phyloP scores from a whole-genome alignment of 2,329 filamentous ascomycete genomes.

The Zalaria sp. region DNA sequence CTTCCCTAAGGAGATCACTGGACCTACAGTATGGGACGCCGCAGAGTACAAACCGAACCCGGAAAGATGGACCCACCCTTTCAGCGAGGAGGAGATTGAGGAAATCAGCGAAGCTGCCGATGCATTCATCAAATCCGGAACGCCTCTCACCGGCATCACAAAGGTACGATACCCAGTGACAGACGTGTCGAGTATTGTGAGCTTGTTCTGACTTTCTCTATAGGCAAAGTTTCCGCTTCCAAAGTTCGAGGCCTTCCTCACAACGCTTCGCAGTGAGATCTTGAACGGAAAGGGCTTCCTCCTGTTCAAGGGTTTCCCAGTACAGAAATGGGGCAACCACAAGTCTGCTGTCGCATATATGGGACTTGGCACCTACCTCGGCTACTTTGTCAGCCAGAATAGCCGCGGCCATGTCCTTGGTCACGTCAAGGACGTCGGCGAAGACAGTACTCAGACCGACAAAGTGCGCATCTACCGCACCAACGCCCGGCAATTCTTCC shows the following conservation, averaged over 20 bases:
- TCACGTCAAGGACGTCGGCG: constrained; percentile 78
- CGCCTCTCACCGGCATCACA: constrained; percentile 57
- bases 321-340: constrained; percentile 57
- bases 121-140: constrained; percentile 49
- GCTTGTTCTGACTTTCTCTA: neutral
- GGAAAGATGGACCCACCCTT: constrained; percentile 59
- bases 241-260: constrained; percentile 38
- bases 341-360: constrained; percentile 85
- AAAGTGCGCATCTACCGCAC: constrained; percentile 84
- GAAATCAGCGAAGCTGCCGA: constrained; percentile 57
- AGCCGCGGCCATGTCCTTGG: constrained; percentile 69
- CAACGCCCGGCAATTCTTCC: constrained; percentile 74
- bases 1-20: constrained; percentile 58
- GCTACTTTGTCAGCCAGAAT: constrained; percentile 82
- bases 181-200: constrained; percentile 8
- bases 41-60: constrained; percentile 49
- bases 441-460: constrained; percentile 68
- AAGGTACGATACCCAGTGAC: constrained; percentile 25
- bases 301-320: constrained; percentile 75
- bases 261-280: constrained; percentile 47
- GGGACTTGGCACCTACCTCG: constrained; percentile 66
- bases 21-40: constrained; percentile 58
- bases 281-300: constrained; percentile 81
- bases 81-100: constrained; percentile 49
- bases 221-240: constrained; percentile 48